phyloP scores from a whole-genome alignment of 148 eudicot genomes.

The Rhododendron griersonianum region DNA sequence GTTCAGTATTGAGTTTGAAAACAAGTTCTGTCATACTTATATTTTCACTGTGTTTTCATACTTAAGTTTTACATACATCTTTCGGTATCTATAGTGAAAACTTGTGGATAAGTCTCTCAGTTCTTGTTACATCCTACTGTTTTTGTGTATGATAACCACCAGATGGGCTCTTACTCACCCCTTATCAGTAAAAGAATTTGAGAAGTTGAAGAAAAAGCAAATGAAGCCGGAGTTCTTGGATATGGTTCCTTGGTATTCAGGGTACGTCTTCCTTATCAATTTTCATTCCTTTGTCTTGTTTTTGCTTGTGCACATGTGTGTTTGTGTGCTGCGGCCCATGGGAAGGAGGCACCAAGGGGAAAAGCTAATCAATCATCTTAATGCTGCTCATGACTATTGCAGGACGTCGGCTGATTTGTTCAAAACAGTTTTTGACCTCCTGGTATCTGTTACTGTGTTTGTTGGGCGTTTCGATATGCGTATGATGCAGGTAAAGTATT shows the following conservation, averaged over 20 bases:
- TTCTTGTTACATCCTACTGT: slow-evolving; percentile 2
- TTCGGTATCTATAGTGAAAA: neutral
- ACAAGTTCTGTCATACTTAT: neutral
- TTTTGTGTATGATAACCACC: slow-evolving; percentile 27
- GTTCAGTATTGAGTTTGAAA: neutral
- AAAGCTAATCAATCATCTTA: neutral
- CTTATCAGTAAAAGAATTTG: slow-evolving; percentile 60
- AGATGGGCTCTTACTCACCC: slow-evolving; percentile 99
- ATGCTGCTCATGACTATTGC: slow-evolving; percentile 22
- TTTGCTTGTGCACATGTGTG: slow-evolving; percentile 2
- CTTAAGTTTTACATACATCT: neutral
- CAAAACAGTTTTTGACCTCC: slow-evolving; percentile 93
- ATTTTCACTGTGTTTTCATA: neutral
- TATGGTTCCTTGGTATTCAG: slow-evolving; percentile 99
- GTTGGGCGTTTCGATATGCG: slow-evolving; percentile 99
- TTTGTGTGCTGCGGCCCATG: neutral
- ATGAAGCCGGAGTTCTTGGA: slow-evolving; percentile 86
- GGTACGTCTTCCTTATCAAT: slow-evolving; percentile 42
- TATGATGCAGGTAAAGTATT: slow-evolving; percentile 85
- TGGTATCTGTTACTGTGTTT: slow-evolving; percentile 94
- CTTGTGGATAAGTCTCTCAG: neutral
- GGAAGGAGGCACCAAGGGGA: neutral
- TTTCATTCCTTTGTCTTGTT: neutral
- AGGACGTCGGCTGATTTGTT: slow-evolving; percentile 99
- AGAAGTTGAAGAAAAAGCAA: slow-evolving; percentile 69